Evolutionary conservation across 768 basidiomycete species (phyloP).

Genomic region (Russula abietina): DNA sequence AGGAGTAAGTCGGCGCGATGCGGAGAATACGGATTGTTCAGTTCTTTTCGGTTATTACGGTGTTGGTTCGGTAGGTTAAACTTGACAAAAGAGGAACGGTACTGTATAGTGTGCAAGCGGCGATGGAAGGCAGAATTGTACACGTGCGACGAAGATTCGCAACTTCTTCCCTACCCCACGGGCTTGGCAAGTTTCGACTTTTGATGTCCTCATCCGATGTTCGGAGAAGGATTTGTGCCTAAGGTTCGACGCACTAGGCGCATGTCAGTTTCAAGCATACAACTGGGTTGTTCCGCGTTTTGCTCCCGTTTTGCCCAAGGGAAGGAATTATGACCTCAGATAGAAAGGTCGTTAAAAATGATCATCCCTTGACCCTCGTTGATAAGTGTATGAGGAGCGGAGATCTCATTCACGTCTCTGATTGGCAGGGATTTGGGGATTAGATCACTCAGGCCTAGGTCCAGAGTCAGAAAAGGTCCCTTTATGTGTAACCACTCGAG

Average conservation of each 20-base stretch:
- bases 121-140: not conserved
- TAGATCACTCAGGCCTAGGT: not conserved
- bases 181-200: not conserved
- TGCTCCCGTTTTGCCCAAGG: not conserved
- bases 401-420: not conserved
- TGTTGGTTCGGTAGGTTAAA: not conserved
- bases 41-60: not conserved
- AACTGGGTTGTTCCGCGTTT: not conserved
- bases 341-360: not conserved
- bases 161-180: not conserved
- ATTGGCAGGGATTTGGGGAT: not conserved
- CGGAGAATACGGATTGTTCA: not conserved
- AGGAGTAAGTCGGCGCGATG: not conserved
- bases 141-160: not conserved
- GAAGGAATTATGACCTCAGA: too few species aligned
- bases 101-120: not conserved
- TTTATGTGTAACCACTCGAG: not conserved
- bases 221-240: not conserved
- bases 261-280: not conserved
- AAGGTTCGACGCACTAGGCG: not conserved
- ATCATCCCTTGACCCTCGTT: not conserved
- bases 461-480: not conserved
- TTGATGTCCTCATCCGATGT: not conserved
- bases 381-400: not conserved
- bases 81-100: not conserved